Evolutionary conservation across 2,329 filamentous ascomycete species (phyloP), one percentile per base, ranked within the genome.

Genomic region (Sporothrix curviconia): DNA sequence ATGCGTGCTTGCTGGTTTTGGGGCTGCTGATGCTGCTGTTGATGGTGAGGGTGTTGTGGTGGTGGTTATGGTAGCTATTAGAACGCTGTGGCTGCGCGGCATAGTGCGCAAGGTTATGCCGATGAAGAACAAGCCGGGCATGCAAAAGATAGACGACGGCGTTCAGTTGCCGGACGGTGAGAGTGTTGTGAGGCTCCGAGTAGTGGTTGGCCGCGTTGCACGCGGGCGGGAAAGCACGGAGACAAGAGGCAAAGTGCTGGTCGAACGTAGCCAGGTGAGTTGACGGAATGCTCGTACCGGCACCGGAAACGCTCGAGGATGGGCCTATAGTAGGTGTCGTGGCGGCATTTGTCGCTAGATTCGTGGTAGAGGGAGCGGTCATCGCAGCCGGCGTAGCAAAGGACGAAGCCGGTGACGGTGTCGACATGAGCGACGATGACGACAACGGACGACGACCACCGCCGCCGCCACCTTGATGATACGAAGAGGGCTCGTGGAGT

Each of bases 71-170:
- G n/a, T n/a, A n/a, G n/a, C n/a, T n/a, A n/a, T n/a, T n/a, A n/a
- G n/a, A n/a, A n/a, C n/a, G n/a, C 24, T 30, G 49, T 3, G 24
- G n/a, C 25, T 19, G 44, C 28, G 40, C 19, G 6, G 25, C 12
- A 19, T 12, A 19, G 4, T 91, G 88, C 0, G 85, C 85, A 8
- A 97, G 78, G 66, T 97, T 96, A 66, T 95, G 91, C 42, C 94
- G 84, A 70, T 96, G 90, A 8, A 99, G 80, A 37, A 94, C 77
- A 30, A 96, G 80, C n/a, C 90, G 86, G 15, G 87, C 86, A 60
- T 90, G 89, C 60, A 96, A 86, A 8, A 97, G 80, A 66, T 90
- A 86, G 32, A 89, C 80, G 8, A 95, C 77, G 0, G 91, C 88
- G 25, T 85, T 82, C 14, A 97, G 76, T 40, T 87, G 84, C 54